Conservation (phyloP, 2,329 filamentous ascomycete genomes). For the Alternaria sp. region DNA sequence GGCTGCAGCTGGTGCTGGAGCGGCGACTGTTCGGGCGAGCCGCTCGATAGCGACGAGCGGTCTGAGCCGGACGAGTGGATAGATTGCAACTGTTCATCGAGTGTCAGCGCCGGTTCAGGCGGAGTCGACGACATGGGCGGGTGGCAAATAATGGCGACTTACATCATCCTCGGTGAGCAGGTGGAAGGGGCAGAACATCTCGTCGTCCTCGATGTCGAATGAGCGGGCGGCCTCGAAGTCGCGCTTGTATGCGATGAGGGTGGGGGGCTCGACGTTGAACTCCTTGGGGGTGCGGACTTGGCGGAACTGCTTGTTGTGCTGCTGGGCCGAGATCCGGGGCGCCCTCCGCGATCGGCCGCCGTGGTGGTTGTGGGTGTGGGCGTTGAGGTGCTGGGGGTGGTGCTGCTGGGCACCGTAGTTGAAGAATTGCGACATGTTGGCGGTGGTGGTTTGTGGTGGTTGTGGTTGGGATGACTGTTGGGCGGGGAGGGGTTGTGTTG, state of each 20-base stretch:
- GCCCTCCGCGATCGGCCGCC: conserved; percentile 84
- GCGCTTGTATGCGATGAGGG: conserved; percentile 78
- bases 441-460: conserved; percentile 20
- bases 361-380: conserved; percentile 76
- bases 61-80: conserved; percentile 90
- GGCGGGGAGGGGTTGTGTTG: conserved; percentile 26
- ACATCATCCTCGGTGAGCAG: conserved; percentile 94
- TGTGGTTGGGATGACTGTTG: conserved; percentile 21
- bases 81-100: conserved; percentile 73
- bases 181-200: conserved; percentile 88
- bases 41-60: conserved; percentile 91
- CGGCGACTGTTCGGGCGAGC: conserved; percentile 89
- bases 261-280: conserved; percentile 73
- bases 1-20: conserved; percentile 80
- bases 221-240: conserved; percentile 91
- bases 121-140: conserved; percentile 29
- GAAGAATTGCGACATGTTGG: conserved; percentile 56
- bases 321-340: conserved; percentile 77
- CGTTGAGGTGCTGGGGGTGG: conserved; percentile 54
- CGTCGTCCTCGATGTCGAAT: conserved; percentile 94
- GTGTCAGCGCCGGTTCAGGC: conserved; percentile 40
- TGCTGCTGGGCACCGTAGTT: conserved; percentile 57
- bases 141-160: conserved; percentile 48
- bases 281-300: conserved; percentile 87
- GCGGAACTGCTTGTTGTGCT: conserved; percentile 89